A percentile compares a stretch with the other conserved stretches of the same genome.
Evolutionary conservation across 306 rosid genomes (phyloP).

Genomic region (Luffa acutangula): DNA sequence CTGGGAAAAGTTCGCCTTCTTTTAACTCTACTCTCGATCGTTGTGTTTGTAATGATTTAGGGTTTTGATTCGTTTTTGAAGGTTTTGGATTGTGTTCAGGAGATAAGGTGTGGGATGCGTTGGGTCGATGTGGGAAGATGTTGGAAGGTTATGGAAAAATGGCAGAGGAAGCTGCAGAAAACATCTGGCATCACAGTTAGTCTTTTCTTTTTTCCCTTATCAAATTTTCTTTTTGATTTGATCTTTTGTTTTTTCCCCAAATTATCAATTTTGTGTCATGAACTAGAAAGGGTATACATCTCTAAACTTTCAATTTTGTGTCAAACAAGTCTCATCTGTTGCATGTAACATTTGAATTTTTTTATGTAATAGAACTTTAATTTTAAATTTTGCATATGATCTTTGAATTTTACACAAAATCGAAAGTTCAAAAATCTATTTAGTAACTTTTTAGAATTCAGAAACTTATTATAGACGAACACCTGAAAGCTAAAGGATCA

Average conservation of each 20-base stretch:
- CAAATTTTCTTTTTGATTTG: background rate
- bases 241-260: background rate
- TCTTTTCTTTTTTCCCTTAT: slow-evolving; percentile 5
- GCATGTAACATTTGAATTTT: too few relatives aligned
- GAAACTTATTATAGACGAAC: too few relatives aligned
- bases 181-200: slow-evolving; percentile 66
- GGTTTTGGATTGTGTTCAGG: background rate
- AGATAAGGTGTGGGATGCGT: slow-evolving; percentile 20
- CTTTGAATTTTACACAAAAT: too few relatives aligned
- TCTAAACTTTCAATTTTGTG: too few relatives aligned
- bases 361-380: too few relatives aligned
- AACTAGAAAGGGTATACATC: background rate
- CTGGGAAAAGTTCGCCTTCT: background rate
- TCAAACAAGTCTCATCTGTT: too few relatives aligned
- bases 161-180: slow-evolving; percentile 47
- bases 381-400: too few relatives aligned
- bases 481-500: too few relatives aligned
- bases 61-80: background rate
- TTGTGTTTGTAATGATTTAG: background rate
- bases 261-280: too few relatives aligned
- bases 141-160: slow-evolving; percentile 45
- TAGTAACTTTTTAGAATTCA: too few relatives aligned
- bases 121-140: slow-evolving; percentile 36
- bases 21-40: background rate
- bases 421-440: too few relatives aligned